Evolutionary conservation across 352 stramenopile genomes (phyloP), one percentile per base, ranked within the genome.

Genomic region (Phytophthora capsici): DNA sequence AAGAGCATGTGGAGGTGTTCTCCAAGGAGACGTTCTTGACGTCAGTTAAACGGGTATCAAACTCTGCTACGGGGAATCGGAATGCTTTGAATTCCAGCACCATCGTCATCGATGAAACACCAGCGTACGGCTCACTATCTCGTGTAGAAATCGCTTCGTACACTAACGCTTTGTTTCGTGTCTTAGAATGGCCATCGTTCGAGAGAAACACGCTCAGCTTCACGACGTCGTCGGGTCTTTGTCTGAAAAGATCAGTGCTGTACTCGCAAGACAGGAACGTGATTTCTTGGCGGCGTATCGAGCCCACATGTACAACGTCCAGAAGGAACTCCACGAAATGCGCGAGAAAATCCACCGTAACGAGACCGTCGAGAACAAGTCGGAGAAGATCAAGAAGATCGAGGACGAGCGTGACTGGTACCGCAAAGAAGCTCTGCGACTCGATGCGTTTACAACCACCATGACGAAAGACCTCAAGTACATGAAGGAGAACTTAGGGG

Each of bases 291-390:
- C 89, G 14, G 93, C 93, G 2, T 98, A 98, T 52, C 85, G 93
- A n/a, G 89, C 92, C 9, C 93, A 98, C 68, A 98, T 98, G 93
- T 98, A 97, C 76, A 98, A 91, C 32, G 93, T 98, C 8, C 93
- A 98, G 66, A 96, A 97, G 65, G 93, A 98, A 63, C 81, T 98
- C 9, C 89, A 97, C 28, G 90, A 97, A 36, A 90, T 96, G 62
- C 88, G 94, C 22, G 88, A 96, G 52, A 91, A 90, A 62, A 83
- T 97, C 53, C 82, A 95, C 58, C 83, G 90, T 44, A 97, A 98
- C 52, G 93, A 97, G 60, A 92, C 84, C 1, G 67, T 88, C 2
- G 84, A 92, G 57, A 94, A 93, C 78, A 94, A 94, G 63, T 90
- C 75, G 0, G 86, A 94, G 63, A 97, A 97, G 56, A 95, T 97